A percentile compares a stretch with the other conserved stretches of the same genome.
Evolutionary conservation across 179 eudicot species (phyloP).

Genomic region (Dionaea muscipula): DNA sequence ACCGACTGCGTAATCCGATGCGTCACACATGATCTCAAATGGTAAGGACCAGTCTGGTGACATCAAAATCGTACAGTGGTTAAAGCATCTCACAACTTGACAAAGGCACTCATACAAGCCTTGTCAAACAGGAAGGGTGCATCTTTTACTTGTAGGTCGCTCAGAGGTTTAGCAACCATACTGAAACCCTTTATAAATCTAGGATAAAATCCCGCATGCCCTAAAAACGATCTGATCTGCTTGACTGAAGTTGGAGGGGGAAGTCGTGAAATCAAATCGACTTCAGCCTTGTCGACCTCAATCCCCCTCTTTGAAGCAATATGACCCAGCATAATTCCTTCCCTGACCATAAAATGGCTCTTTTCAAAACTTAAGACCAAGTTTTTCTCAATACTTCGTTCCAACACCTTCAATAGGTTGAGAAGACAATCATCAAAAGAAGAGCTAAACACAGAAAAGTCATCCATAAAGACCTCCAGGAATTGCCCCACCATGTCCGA

Average conservation of each 20-base stretch:
- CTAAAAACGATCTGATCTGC: not conserved
- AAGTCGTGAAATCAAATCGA: conserved; percentile 1
- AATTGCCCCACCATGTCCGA: not conserved
- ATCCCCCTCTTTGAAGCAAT: not conserved
- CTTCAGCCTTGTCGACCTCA: not conserved
- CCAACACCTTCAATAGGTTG: not conserved
- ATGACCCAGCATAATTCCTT: not conserved
- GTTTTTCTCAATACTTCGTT: not conserved
- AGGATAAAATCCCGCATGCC: not conserved
- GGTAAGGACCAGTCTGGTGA: not conserved
- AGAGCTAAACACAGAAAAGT: not conserved
- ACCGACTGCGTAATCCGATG: not conserved
- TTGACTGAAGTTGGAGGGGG: too few species aligned
- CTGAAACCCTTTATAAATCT: not conserved
- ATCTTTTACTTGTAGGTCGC: not conserved
- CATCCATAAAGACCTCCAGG: conserved; percentile 1
- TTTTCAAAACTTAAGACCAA: not conserved
- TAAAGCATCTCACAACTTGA: not conserved
- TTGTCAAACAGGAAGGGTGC: not conserved
- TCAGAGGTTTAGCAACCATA: not conserved
- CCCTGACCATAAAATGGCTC: not conserved
- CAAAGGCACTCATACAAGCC: not conserved
- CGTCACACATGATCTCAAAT: not conserved
- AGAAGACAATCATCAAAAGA: not conserved
- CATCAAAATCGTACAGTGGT: not conserved